Conservation (phyloP, 2,329 filamentous ascomycete species). For the Aspergillus sp. region DNA sequence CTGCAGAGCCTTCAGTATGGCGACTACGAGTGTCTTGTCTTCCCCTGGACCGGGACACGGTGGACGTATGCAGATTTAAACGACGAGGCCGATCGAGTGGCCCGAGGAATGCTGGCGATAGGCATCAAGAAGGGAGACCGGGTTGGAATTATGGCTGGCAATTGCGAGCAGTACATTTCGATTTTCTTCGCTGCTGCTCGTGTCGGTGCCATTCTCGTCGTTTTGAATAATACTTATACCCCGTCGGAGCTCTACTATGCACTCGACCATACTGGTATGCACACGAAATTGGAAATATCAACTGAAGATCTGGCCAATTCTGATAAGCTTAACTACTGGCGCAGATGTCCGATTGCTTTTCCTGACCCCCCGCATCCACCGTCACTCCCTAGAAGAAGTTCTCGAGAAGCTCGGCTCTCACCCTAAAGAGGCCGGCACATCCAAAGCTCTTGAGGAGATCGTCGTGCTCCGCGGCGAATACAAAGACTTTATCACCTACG, state of each 20-base stretch:
- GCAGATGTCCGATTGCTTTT: constrained; percentile 71
- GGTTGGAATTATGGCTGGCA: constrained; percentile 71
- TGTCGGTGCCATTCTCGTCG: constrained; percentile 68
- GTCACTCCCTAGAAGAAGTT: constrained; percentile 62
- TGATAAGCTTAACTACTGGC: neutral
- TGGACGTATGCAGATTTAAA: constrained; percentile 70
- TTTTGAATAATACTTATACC: constrained; percentile 81
- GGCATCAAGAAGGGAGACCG: constrained; percentile 69
- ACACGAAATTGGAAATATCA: too few relatives aligned
- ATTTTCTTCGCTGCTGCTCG: constrained; percentile 72
- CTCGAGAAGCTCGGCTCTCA: constrained; percentile 52
- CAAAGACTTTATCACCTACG: constrained; percentile 59
- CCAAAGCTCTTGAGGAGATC: constrained; percentile 48
- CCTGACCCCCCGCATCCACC: constrained; percentile 68
- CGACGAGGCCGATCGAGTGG: constrained; percentile 60
- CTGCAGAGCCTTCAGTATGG: constrained; percentile 68
- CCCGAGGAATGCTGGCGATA: constrained; percentile 65
- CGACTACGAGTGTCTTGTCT: constrained; percentile 67
- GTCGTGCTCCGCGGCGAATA: constrained; percentile 61
- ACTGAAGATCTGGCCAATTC: neutral
- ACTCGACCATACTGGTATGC: constrained; percentile 65
- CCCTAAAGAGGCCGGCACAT: constrained; percentile 32
- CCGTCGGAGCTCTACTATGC: constrained; percentile 70
- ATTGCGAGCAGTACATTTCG: constrained; percentile 59
- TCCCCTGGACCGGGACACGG: constrained; percentile 72